Percentiles rank a stretch among this genome's conserved stretches.
phyloP scores from a whole-genome alignment of 2,329 filamentous ascomycete genomes.

The Fusarium sororula region DNA sequence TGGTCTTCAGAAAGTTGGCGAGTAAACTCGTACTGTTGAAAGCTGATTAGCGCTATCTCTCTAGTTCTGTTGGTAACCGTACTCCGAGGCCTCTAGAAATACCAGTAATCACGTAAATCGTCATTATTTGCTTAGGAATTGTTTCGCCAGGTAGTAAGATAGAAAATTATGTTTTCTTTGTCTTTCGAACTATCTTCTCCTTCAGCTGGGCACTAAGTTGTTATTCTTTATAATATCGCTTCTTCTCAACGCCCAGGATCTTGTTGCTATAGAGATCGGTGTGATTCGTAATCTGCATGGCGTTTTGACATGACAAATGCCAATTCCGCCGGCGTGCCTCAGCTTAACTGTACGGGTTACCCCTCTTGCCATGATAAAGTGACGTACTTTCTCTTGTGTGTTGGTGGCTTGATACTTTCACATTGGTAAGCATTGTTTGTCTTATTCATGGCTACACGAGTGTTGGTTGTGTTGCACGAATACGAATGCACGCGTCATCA shows the following conservation, averaged over 20 bases:
- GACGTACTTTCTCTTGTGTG: not conserved
- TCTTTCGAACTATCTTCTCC: accelerated
- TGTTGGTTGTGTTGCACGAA: not conserved
- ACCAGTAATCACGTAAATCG: not conserved
- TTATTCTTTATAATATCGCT: not conserved
- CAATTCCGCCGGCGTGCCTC: not conserved
- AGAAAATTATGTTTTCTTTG: accelerated
- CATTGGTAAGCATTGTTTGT: not conserved
- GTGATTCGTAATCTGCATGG: not conserved
- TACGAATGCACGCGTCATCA: not conserved
- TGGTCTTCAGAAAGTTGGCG: not conserved
- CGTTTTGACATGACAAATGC: not conserved
- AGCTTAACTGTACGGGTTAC: not conserved
- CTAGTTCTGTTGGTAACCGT: accelerated
- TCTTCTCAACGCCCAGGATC: not conserved
- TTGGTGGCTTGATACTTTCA: not conserved
- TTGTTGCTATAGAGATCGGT: not conserved
- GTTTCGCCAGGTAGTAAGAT: accelerated
- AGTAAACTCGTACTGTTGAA: not conserved
- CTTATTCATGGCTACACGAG: not conserved
- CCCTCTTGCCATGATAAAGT: not conserved
- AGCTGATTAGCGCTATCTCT: accelerated
- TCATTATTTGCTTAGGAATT: not conserved
- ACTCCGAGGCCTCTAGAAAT: not conserved
- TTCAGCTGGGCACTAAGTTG: too few relatives aligned